Evolutionary conservation across 768 basidiomycete genomes (phyloP).

Genomic region (Cystofilobasidium capitatum): DNA sequence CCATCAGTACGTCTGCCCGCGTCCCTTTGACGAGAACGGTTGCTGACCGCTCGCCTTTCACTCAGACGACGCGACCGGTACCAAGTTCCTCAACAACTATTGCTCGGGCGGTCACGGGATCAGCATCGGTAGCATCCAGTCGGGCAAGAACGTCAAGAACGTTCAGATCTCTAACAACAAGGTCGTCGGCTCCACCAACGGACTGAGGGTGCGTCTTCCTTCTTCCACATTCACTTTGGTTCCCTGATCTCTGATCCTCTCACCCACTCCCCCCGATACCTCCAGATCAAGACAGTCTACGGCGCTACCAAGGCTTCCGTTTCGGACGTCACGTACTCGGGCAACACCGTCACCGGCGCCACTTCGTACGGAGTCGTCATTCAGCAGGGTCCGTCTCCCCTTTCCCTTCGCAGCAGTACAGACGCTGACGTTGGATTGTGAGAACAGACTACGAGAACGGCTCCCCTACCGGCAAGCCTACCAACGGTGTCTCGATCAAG

Average conservation of each 20-base stretch:
- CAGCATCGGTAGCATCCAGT: conserved; percentile 44
- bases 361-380: conserved; percentile 52
- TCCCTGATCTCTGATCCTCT: conserved; percentile 46
- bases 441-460: conserved; percentile 51
- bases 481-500: conserved; percentile 52
- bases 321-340: conserved; percentile 30
- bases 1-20: conserved; percentile 36
- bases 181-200: too few relatives aligned
- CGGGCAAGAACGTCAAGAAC: conserved; percentile 25
- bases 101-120: conserved; percentile 59
- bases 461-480: conserved; percentile 45
- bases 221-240: neutral
- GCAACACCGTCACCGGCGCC: conserved; percentile 40
- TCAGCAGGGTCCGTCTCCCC: conserved; percentile 44
- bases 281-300: conserved; percentile 48
- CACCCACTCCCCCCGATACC: conserved; percentile 46
- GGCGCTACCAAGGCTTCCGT: conserved; percentile 30
- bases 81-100: conserved; percentile 45
- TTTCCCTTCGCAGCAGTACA: neutral
- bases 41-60: neutral
- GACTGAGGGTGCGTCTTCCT: too few relatives aligned
- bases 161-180: conserved; percentile 13
- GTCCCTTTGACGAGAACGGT: neutral
- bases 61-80: conserved; percentile 5
- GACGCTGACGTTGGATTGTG: neutral